Conservation (phyloP, 177 flowering plant species). For the Vitis hybrid region DNA sequence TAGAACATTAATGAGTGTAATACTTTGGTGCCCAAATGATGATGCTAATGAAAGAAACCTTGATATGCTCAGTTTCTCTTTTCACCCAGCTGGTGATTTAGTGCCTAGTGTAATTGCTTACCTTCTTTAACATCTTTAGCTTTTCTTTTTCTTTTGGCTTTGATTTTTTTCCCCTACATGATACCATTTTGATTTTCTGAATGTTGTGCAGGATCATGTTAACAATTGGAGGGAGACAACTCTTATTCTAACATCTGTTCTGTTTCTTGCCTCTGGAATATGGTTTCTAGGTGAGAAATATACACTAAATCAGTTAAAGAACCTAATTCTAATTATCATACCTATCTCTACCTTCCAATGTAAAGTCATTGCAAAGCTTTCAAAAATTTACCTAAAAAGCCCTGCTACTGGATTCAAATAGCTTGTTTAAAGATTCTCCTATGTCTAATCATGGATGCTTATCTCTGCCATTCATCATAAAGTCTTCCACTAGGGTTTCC, state of each 20-base stretch:
- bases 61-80: too few species aligned
- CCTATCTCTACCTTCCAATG: too few species aligned
- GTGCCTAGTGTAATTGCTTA: too few species aligned
- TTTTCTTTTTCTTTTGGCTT: not conserved
- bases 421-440: not conserved
- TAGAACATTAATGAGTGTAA: too few species aligned
- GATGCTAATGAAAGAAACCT: not conserved
- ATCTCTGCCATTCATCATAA: not conserved
- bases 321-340: too few species aligned
- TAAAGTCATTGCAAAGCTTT: too few species aligned
- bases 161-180: too few species aligned
- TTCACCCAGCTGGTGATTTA: too few species aligned
- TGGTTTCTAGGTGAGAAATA: slow-evolving; percentile 49
- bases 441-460: not conserved
- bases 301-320: too few species aligned
- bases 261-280: slow-evolving; percentile 55
- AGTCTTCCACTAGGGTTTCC: not conserved
- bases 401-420: too few species aligned
- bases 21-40: not conserved
- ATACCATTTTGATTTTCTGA: not conserved
- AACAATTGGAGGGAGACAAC: slow-evolving; percentile 58
- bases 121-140: not conserved
- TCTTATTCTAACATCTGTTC: slow-evolving; percentile 43
- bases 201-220: slow-evolving; percentile 44
- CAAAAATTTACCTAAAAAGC: too few species aligned